Evolutionary conservation across 768 basidiomycete genomes (phyloP).

Genomic region (Pholiota microspora): DNA sequence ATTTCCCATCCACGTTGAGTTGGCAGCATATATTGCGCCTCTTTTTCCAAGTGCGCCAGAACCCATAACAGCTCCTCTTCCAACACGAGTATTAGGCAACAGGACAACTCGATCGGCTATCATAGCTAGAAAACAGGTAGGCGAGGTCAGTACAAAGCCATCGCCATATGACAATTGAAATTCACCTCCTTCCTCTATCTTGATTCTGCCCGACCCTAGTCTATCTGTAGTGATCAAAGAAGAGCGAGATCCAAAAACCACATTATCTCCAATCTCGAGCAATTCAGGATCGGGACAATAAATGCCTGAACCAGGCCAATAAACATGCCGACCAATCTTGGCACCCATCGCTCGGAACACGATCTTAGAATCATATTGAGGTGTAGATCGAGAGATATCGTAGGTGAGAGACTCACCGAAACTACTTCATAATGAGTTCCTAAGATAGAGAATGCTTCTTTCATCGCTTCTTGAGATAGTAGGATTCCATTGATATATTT

Average conservation of each 20-base stretch:
- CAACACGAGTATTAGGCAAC: conserved; percentile 40
- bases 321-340: conserved; percentile 44
- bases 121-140: conserved; percentile 38
- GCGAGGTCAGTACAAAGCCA: neutral
- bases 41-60: conserved; percentile 46
- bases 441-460: conserved; percentile 38
- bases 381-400: neutral
- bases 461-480: conserved; percentile 34
- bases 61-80: conserved; percentile 42
- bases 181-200: conserved; percentile 39
- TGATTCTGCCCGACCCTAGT: conserved; percentile 36
- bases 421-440: conserved; percentile 46
- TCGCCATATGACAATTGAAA: neutral
- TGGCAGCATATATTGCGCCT: conserved; percentile 36
- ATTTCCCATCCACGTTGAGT: conserved; percentile 47
- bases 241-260: conserved; percentile 46
- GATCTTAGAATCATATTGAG: conserved; percentile 21
- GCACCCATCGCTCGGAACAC: conserved; percentile 49
- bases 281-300: conserved; percentile 47
- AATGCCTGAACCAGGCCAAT: conserved; percentile 48
- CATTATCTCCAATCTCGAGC: conserved; percentile 46
- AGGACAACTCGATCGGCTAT: conserved; percentile 48
- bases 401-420: conserved; percentile 28
- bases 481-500: conserved; percentile 37
- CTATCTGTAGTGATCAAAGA: conserved; percentile 43